These are phyloP conservation scores for Tulasnella sp. DNA, from an alignment of 768 basidiomycete genomes.

Conservation along the genomic window DNA sequence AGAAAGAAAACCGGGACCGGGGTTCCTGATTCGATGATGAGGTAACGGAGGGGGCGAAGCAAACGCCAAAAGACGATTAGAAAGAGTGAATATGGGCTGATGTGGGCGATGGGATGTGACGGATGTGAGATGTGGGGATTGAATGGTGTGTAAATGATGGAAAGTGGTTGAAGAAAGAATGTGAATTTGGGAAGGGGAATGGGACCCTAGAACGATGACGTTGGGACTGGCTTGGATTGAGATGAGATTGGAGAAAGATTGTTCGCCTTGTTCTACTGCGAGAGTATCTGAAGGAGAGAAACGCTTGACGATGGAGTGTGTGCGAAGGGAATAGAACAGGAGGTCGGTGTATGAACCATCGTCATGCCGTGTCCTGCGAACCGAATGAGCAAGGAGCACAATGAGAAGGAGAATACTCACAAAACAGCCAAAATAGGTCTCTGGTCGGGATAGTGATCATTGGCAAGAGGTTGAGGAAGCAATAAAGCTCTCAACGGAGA, in stretches of 20 bases:
- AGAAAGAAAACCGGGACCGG: conserved; percentile 8
- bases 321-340: conserved; percentile 35
- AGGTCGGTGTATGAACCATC: conserved; percentile 19
- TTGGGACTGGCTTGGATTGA: no score
- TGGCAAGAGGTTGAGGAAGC: conserved; percentile 20
- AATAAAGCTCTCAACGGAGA: conserved; percentile 22
- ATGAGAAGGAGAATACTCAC: conserved; percentile 22
- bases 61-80: conserved; percentile 51
- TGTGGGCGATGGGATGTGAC: conserved; percentile 20
- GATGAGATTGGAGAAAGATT: background rate
- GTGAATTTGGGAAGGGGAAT: conserved; percentile 40
- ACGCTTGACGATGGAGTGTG: conserved; percentile 40
- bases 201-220: conserved; percentile 40
- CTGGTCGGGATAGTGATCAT: background rate
- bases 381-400: background rate
- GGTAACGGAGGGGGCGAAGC: conserved; percentile 28
- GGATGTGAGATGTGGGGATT: conserved; percentile 27
- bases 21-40: background rate
- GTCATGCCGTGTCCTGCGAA: background rate
- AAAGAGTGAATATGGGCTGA: conserved; percentile 46
- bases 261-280: background rate
- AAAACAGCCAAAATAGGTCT: conserved; percentile 18
- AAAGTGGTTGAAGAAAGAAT: conserved; percentile 45
- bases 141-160: conserved; percentile 37
- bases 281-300: background rate